phyloP scores from a whole-genome alignment of 805 yeast species.

The Starmerella bacillaris region DNA sequence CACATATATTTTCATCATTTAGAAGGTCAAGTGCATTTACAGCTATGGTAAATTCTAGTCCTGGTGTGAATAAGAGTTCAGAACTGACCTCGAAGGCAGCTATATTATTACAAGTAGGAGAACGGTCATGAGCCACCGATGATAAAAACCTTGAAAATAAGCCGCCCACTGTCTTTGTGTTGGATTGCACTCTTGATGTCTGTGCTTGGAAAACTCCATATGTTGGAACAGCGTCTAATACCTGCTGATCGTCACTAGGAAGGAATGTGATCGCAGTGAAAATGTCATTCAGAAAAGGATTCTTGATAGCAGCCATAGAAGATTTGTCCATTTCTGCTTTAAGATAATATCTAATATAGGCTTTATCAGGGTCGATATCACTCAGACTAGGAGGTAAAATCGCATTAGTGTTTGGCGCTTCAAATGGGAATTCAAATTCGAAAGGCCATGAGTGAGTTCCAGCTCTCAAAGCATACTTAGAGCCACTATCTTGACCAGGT shows the following conservation, averaged over 20 bases:
- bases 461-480: conserved; percentile 21
- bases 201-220: conserved; percentile 10
- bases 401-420: neutral
- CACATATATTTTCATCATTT: conserved; percentile 3
- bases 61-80: conserved; percentile 15
- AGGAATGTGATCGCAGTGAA: conserved; percentile 26
- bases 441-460: conserved; percentile 25
- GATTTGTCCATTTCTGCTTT: conserved; percentile 2
- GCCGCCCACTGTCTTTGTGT: conserved; percentile 10
- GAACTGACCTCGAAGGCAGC: conserved; percentile 10
- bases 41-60: conserved; percentile 10
- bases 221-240: conserved; percentile 10
- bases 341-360: conserved; percentile 8
- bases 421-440: conserved; percentile 20
- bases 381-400: conserved; percentile 13
- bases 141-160: conserved; percentile 8
- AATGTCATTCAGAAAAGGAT: conserved; percentile 1
- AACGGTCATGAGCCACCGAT: conserved; percentile 12
- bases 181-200: conserved; percentile 8
- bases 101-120: conserved; percentile 6
- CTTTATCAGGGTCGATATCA: conserved; percentile 10
- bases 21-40: conserved; percentile 4
- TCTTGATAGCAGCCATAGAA: neutral
- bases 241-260: conserved; percentile 24
- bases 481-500: conserved; percentile 11